Evolutionary conservation across 306 rosid species (phyloP).

Genomic region (Acacia crassicarpa): DNA sequence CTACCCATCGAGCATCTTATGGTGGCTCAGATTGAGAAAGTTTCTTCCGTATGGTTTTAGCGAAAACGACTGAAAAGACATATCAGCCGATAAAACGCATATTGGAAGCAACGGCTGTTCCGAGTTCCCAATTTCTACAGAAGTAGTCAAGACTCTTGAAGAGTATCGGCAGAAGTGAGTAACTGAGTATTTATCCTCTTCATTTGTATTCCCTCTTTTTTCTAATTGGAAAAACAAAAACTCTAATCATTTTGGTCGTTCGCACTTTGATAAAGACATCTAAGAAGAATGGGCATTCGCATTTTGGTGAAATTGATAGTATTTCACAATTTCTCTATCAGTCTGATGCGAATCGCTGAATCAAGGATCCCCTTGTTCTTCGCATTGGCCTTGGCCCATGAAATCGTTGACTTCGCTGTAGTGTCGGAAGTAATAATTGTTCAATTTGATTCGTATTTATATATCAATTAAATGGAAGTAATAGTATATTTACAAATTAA

Average conservation of each 20-base stretch:
- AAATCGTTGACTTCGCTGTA: not conserved
- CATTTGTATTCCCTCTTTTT: not conserved
- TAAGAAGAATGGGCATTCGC: not conserved
- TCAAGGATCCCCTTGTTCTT: not conserved
- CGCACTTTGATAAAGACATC: not conserved
- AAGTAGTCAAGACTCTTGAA: not conserved
- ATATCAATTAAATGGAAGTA: too few relatives aligned
- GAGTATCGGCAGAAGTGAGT: not conserved
- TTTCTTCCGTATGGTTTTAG: not conserved
- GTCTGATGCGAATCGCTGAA: not conserved
- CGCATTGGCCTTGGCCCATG: not conserved
- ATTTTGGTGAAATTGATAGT: not conserved
- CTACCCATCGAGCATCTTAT: not conserved
- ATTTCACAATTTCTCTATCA: not conserved
- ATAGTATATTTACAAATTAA: not conserved
- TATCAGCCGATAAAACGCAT: constrained; percentile 12
- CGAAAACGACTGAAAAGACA: constrained; percentile 24
- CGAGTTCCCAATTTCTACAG: constrained; percentile 19
- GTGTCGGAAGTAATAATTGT: too few relatives aligned
- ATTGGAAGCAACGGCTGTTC: constrained; percentile 31
- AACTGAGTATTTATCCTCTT: not conserved
- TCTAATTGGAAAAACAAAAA: not conserved
- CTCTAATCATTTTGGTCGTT: not conserved
- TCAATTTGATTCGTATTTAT: too few relatives aligned
- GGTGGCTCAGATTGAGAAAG: not conserved